Conservation (phyloP, 352 stramenopile species). For the Phytophthora palmivora region DNA sequence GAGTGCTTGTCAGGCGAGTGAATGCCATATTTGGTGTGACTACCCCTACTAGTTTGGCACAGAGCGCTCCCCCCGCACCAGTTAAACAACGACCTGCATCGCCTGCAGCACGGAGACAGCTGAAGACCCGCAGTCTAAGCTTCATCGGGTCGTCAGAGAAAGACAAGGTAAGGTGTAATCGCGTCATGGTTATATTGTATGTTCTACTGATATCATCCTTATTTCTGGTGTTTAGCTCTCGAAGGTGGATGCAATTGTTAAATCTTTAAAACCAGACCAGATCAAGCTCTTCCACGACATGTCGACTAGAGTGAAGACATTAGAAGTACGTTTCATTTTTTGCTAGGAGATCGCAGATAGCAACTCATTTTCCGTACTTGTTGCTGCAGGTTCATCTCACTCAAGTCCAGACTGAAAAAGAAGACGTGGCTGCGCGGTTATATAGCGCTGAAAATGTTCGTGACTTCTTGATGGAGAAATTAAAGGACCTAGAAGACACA, state of each 20-base stretch:
- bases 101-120: conserved; percentile 23
- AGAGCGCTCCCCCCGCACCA: conserved; percentile 11
- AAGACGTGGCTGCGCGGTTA: conserved; percentile 73
- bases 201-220: neutral
- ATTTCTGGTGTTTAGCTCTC: conserved; percentile 46
- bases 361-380: neutral
- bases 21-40: conserved; percentile 73
- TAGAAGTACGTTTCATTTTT: conserved; percentile 51
- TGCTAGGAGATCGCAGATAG: neutral
- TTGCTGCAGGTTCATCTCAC: conserved; percentile 54
- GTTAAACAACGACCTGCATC: conserved; percentile 24
- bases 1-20: conserved; percentile 59
- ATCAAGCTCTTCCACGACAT: conserved; percentile 90
- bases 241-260: conserved; percentile 80
- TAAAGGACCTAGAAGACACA: conserved; percentile 79
- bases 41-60: conserved; percentile 36
- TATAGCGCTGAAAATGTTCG: conserved; percentile 82
- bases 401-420: conserved; percentile 79
- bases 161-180: conserved; percentile 34
- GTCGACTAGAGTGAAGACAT: conserved; percentile 72
- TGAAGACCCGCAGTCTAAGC: conserved; percentile 41
- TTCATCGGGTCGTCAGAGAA: conserved; percentile 49
- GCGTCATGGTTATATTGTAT: neutral
- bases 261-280: conserved; percentile 82
- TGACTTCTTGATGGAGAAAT: conserved; percentile 88